Evolutionary conservation across 768 basidiomycete species (phyloP).

Genomic region (Crepidotus variabilis): DNA sequence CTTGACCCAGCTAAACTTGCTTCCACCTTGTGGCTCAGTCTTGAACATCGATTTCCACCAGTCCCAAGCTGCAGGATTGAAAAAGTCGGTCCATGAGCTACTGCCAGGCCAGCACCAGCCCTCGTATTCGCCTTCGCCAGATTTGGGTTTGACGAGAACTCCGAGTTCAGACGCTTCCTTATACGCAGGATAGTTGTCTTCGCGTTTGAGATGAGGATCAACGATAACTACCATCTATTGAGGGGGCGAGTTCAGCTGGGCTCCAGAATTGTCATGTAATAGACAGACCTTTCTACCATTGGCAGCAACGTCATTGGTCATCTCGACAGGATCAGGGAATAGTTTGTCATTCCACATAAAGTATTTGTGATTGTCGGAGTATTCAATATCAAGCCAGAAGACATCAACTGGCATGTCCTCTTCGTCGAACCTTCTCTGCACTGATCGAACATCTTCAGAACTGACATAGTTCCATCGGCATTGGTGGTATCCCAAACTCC

Average conservation of each 20-base stretch:
- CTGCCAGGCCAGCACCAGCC: conserved; percentile 99
- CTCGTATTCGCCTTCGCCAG: conserved; percentile 83
- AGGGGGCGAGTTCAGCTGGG: background rate
- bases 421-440: conserved; percentile 88
- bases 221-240: conserved; percentile 96
- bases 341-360: conserved; percentile 93
- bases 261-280: background rate
- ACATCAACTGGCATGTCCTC: conserved; percentile 95
- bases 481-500: conserved; percentile 94
- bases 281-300: conserved; percentile 72
- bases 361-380: conserved; percentile 91
- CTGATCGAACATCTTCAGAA: conserved; percentile 80
- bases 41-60: conserved; percentile 92
- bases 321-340: conserved; percentile 93
- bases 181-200: conserved; percentile 76
- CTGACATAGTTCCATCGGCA: conserved; percentile 98
- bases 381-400: conserved; percentile 97
- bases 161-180: conserved; percentile 78
- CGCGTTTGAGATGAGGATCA: conserved; percentile 93
- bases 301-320: conserved; percentile 87
- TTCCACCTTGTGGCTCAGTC: conserved; percentile 42
- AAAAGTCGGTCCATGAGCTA: conserved; percentile 96
- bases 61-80: conserved; percentile 84
- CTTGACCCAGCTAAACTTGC: conserved; percentile 71
- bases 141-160: conserved; percentile 77